phyloP scores from a whole-genome alignment of 805 yeast genomes.

The Starmerella roubikii region DNA sequence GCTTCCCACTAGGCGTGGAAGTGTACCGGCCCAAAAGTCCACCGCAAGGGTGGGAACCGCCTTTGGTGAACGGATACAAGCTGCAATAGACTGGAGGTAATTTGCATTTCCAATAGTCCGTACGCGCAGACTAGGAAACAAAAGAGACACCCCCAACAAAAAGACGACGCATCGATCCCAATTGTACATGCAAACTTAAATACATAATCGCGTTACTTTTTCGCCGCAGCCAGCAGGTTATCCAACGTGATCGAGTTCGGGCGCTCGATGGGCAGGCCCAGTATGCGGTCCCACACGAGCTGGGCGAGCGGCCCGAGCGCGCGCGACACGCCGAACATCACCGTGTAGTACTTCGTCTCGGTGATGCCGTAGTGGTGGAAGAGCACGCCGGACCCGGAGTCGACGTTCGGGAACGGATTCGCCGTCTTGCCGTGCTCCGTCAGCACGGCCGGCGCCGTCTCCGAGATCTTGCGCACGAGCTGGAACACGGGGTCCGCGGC shows the following conservation, averaged over 20 bases:
- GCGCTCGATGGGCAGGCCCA: slow-evolving; percentile 73
- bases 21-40: too few relatives aligned
- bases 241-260: slow-evolving; percentile 90
- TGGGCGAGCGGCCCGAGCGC: slow-evolving; percentile 79
- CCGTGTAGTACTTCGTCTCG: slow-evolving; percentile 74
- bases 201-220: too few relatives aligned
- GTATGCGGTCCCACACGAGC: slow-evolving; percentile 70
- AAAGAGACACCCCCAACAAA: too few relatives aligned
- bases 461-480: slow-evolving; percentile 62
- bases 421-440: slow-evolving; percentile 79
- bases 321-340: slow-evolving; percentile 73
- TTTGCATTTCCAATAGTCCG: too few relatives aligned
- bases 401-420: slow-evolving; percentile 90
- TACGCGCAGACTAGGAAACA: too few relatives aligned
- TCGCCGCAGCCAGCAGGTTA: too few relatives aligned
- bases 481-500: slow-evolving; percentile 70
- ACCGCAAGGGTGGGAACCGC: too few relatives aligned
- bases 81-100: too few relatives aligned
- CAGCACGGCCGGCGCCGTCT: slow-evolving; percentile 70
- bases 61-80: too few relatives aligned
- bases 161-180: too few relatives aligned
- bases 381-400: slow-evolving; percentile 75
- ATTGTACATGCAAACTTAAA: too few relatives aligned
- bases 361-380: slow-evolving; percentile 76
- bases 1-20: too few relatives aligned